Evolutionary conservation across 2,329 filamentous ascomycete species (phyloP).

Genomic region (Macrophomina phaseolina): DNA sequence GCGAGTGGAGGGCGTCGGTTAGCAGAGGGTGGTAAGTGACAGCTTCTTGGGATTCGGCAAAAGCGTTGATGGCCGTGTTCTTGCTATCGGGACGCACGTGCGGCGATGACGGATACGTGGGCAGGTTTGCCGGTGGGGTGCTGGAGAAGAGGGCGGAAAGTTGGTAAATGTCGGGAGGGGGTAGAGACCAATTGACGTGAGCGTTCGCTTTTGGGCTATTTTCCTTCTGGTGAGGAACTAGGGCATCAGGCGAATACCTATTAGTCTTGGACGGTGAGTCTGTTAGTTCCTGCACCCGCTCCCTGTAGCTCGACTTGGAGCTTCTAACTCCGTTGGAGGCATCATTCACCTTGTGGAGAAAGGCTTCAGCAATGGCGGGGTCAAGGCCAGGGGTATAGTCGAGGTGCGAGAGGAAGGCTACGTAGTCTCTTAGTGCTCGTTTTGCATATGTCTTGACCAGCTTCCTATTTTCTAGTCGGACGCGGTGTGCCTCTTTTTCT

Average conservation of each 20-base stretch:
- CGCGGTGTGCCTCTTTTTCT: conserved; percentile 55
- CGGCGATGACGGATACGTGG: conserved; percentile 64
- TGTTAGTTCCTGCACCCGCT: conserved; percentile 4
- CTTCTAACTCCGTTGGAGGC: conserved; percentile 45
- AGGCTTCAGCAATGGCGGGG: conserved; percentile 63
- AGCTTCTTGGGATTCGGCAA: conserved; percentile 57
- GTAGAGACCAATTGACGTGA: conserved; percentile 43
- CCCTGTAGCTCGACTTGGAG: background rate
- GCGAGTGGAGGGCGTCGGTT: conserved; percentile 76
- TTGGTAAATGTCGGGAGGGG: conserved; percentile 58
- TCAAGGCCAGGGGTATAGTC: conserved; percentile 79
- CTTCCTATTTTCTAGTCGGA: conserved; percentile 67
- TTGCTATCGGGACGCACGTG: conserved; percentile 35
- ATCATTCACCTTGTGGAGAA: conserved; percentile 63
- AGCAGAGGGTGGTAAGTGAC: conserved; percentile 83
- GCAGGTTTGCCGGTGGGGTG: conserved; percentile 69
- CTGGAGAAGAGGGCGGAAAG: conserved; percentile 73
- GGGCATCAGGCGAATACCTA: background rate
- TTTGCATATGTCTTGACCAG: conserved; percentile 76
- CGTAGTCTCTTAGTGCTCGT: conserved; percentile 75
- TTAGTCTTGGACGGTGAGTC: background rate
- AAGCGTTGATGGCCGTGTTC: background rate
- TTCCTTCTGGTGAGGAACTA: conserved; percentile 22
- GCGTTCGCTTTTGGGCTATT: background rate
- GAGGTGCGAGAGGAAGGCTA: conserved; percentile 72